Evolutionary conservation across 192 early-diverging fungal genomes (phyloP).

Genomic region (Cladochytrium replicatum): DNA sequence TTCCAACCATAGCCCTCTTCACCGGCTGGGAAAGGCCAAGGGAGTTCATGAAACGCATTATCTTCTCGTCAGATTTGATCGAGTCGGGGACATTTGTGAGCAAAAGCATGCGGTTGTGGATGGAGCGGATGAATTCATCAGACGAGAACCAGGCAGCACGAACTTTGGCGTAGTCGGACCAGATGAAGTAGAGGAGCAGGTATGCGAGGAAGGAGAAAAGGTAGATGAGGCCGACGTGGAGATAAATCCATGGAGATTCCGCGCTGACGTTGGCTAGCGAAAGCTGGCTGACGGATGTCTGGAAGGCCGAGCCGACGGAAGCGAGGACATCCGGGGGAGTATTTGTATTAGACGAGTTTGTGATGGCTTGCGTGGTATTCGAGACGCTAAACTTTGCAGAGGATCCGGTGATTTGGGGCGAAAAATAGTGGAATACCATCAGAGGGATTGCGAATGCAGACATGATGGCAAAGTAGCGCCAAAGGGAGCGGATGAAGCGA

Average conservation of each 20-base stretch:
- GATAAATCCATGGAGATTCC: constrained; percentile 18
- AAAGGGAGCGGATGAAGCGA: constrained; percentile 22
- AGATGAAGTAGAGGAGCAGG: constrained; percentile 24
- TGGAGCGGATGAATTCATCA: constrained; percentile 11
- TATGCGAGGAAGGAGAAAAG: constrained; percentile 19
- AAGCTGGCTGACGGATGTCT: constrained; percentile 14
- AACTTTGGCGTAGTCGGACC: constrained; percentile 18
- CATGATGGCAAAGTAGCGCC: constrained; percentile 18
- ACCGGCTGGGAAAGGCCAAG: constrained; percentile 4
- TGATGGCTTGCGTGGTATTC: constrained; percentile 4
- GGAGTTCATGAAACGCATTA: constrained; percentile 17
- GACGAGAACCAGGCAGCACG: constrained; percentile 18
- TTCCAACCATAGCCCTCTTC: constrained; percentile 20
- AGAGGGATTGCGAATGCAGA: constrained; percentile 19
- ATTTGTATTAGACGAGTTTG: constrained; percentile 3
- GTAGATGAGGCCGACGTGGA: constrained; percentile 24
- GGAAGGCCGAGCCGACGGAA: too few relatives aligned
- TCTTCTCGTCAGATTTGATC: constrained; percentile 10
- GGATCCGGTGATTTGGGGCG: constrained; percentile 6
- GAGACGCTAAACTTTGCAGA: constrained; percentile 14
- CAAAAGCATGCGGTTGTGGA: constrained; percentile 23
- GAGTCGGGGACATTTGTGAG: constrained; percentile 26
- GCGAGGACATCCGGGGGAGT: too few relatives aligned
- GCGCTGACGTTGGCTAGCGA: constrained; percentile 18
- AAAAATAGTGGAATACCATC: constrained; percentile 16